Evolutionary conservation across 306 rosid species (phyloP), one percentile per base, ranked within the genome.

Genomic region (Vicia sativa): DNA sequence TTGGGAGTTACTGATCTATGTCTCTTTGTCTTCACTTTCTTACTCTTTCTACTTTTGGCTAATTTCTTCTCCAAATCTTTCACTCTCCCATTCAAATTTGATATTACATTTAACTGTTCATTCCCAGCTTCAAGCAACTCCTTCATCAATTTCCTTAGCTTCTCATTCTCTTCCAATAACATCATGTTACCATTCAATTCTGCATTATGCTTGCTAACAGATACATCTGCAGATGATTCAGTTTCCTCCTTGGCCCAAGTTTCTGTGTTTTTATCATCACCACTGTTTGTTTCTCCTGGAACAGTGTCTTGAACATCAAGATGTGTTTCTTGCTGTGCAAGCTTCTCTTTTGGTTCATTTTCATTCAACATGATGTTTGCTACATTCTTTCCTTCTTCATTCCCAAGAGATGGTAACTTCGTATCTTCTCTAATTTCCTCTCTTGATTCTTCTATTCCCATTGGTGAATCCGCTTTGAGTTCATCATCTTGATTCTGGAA

Each of bases 41-140:
- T 74, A n/a, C 15, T 65, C 42, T 11, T 65, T 7, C 9, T 83
- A 76, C 64, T 84, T 67, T n/a, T 83, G 1, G 82, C 83, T 55
- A 88, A 2, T 78, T 76, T 87, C 60, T 80, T 83, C 84, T 91
- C 97, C 76, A 91, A 67, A 14, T 83, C 87, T 68, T 79, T 85
- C 67, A 91, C 95, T 74, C 85, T 85, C 2, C 80, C 81, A 7
- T 66, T 87, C 55, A 91, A 77, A 49, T 67, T 58, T 28, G 95
- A 73, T 46, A 91, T 91, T 0, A 80, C 84, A 67, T 58, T 74
- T 7, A 87, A 4, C 65, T 91, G 97, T 19, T 83, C 74, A 31
- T 87, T 86, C 31, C 96, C 95, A 3, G 83, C 83, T 62, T 78
- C 87, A 52, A 89, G 66, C 63, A 91, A 67, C 75, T 83, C 86